Conservation (phyloP, 1,284 basidiomycete genomes). For the Cerioporus squamosus region DNA sequence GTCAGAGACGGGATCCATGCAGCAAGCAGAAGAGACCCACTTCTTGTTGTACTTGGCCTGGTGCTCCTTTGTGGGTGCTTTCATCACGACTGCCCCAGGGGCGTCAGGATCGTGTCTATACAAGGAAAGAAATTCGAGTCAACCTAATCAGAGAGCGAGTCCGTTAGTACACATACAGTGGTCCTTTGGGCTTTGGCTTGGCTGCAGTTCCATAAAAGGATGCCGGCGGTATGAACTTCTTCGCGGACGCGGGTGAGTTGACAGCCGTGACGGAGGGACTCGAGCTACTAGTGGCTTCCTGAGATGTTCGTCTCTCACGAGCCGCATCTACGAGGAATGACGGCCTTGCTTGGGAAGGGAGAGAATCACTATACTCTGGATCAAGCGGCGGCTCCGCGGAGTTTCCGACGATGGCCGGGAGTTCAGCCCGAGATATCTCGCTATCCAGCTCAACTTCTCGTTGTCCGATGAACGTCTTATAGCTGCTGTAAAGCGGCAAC, state of each 20-base stretch:
- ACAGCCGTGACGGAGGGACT: slow-evolving; percentile 13
- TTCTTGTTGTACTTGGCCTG: slow-evolving; percentile 72
- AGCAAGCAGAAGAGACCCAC: slow-evolving; percentile 45
- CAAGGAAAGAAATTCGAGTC: slow-evolving; percentile 18
- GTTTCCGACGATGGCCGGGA: slow-evolving; percentile 50
- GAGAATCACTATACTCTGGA: slow-evolving; percentile 28
- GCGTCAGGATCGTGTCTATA: slow-evolving; percentile 75
- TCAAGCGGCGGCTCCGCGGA: slow-evolving; percentile 34
- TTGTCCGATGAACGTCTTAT: slow-evolving; percentile 53
- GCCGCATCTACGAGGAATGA: slow-evolving; percentile 17
- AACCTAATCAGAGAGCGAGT: background rate
- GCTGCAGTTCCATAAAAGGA: slow-evolving; percentile 61
- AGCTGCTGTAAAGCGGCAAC: slow-evolving; percentile 53
- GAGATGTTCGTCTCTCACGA: slow-evolving; percentile 7
- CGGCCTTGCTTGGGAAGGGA: slow-evolving; percentile 14
- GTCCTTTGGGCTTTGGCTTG: slow-evolving; percentile 50
- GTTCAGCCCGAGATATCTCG: slow-evolving; percentile 48
- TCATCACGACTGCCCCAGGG: slow-evolving; percentile 87
- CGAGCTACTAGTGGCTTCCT: slow-evolving; percentile 13
- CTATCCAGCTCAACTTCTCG: slow-evolving; percentile 68
- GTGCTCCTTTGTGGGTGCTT: slow-evolving; percentile 72
- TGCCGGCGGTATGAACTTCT: slow-evolving; percentile 56
- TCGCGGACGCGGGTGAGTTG: slow-evolving; percentile 28
- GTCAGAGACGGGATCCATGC: background rate
- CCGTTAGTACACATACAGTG: slow-evolving; percentile 47